Evolutionary conservation across 1,284 basidiomycete genomes (phyloP).

Genomic region (Puccinia horiana): DNA sequence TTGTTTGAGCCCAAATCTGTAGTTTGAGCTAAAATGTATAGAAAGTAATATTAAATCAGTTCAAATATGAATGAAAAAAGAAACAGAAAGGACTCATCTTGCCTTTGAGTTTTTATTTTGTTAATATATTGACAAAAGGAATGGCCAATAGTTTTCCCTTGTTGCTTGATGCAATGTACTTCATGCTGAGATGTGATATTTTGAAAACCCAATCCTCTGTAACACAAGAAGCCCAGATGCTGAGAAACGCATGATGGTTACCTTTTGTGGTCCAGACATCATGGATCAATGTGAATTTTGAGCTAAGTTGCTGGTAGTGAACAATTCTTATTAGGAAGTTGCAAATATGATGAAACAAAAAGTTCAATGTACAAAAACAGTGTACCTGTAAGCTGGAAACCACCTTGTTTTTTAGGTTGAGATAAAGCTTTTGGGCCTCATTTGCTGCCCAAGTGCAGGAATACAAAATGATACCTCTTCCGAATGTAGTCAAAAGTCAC

Average conservation of each 20-base stretch:
- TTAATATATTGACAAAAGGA: background rate
- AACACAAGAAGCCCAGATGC: background rate
- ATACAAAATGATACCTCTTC: background rate
- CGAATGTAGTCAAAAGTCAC: background rate
- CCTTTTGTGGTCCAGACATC: constrained; percentile 29
- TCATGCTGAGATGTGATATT: background rate
- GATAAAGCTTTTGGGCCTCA: background rate
- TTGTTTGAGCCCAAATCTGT: too few species aligned
- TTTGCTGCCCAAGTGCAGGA: constrained; percentile 4
- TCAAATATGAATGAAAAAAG: background rate
- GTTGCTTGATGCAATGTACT: background rate
- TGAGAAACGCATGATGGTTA: background rate
- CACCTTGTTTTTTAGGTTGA: background rate
- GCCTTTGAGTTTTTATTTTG: background rate
- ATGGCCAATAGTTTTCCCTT: background rate
- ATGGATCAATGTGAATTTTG: too few species aligned
- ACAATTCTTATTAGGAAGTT: background rate
- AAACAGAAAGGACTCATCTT: constrained; percentile 1
- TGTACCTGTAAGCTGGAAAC: too few species aligned
- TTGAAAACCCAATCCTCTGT: background rate
- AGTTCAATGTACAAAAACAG: too few species aligned
- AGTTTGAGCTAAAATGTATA: too few species aligned
- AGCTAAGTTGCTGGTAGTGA: background rate
- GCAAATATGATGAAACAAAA: background rate
- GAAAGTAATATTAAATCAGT: background rate